Evolutionary conservation across 345 rosid genomes (phyloP).

Genomic region (Abelmoschus esculentus): DNA sequence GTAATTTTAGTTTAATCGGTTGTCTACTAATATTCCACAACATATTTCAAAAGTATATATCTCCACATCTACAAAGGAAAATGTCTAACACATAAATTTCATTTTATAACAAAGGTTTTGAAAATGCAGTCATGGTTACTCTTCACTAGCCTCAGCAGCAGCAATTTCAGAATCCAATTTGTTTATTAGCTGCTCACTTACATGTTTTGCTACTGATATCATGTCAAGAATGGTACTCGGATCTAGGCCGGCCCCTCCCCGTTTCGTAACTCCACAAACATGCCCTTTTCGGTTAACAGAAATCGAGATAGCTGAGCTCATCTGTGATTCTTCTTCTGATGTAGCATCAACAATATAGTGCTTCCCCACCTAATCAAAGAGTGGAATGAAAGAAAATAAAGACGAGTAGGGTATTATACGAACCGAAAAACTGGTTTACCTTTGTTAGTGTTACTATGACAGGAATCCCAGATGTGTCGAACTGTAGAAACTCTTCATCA

Average conservation of each 20-base stretch:
- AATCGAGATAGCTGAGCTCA: slow-evolving; percentile 81
- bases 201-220: slow-evolving; percentile 71
- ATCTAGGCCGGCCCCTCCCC: slow-evolving; percentile 79
- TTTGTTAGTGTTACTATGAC: slow-evolving; percentile 71
- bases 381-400: not conserved
- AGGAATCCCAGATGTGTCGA: slow-evolving; percentile 63
- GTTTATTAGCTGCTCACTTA: slow-evolving; percentile 50
- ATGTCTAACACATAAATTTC: not conserved
- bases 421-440: slow-evolving; percentile 25
- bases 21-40: too few relatives aligned
- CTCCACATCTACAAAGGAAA: too few relatives aligned
- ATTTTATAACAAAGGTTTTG: not conserved
- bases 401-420: not conserved
- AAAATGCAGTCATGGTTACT: slow-evolving; percentile 13
- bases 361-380: slow-evolving; percentile 46
- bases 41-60: too few relatives aligned
- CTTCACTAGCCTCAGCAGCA: slow-evolving; percentile 63
- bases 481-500: slow-evolving; percentile 84
- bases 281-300: slow-evolving; percentile 64
- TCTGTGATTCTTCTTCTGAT: slow-evolving; percentile 85
- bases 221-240: slow-evolving; percentile 75
- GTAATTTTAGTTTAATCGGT: too few relatives aligned
- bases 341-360: slow-evolving; percentile 84
- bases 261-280: slow-evolving; percentile 64
- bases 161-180: slow-evolving; percentile 65